Conservation (phyloP, 306 rosid species). For the Medicago lupulina region DNA sequence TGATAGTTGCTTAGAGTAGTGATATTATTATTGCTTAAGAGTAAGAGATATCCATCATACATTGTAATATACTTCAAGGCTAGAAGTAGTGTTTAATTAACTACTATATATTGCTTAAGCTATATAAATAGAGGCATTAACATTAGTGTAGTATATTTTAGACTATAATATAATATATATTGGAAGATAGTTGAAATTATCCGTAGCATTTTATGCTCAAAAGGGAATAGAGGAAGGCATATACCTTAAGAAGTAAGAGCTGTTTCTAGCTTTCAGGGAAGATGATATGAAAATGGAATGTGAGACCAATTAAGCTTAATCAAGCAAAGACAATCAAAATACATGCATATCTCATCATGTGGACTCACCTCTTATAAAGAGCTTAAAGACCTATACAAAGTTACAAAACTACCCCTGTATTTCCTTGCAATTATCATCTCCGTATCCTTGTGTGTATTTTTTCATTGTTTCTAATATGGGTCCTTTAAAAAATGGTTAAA, state of each 20-base stretch:
- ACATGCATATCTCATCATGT: slow-evolving; percentile 44
- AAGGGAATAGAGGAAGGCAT: slow-evolving; percentile 4
- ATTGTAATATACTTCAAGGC: neutral
- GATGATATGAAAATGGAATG: slow-evolving; percentile 35
- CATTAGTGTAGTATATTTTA: neutral
- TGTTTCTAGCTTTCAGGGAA: neutral
- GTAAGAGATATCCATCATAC: neutral
- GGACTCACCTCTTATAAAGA: slow-evolving; percentile 53
- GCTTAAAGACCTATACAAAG: slow-evolving; percentile 11
- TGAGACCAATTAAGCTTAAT: slow-evolving; percentile 11
- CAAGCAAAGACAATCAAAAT: slow-evolving; percentile 34
- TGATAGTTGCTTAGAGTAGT: neutral
- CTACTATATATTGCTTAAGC: too few relatives aligned
- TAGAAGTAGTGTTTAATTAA: slow-evolving; percentile 12
- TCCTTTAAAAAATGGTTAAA: too few relatives aligned
- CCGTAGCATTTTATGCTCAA: neutral
- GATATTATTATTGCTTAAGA: neutral
- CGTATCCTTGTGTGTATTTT: neutral
- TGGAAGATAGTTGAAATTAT: neutral
- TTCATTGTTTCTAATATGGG: neutral
- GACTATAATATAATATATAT: neutral
- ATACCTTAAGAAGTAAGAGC: slow-evolving; percentile 29
- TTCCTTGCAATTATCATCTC: slow-evolving; percentile 9
- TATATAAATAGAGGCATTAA: slow-evolving; percentile 1
- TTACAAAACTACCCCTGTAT: slow-evolving; percentile 60